Evolutionary conservation across 2,329 filamentous ascomycete genomes (phyloP), one percentile per base, ranked within the genome.

Genomic region (Sporothrix pseudoabietina): DNA sequence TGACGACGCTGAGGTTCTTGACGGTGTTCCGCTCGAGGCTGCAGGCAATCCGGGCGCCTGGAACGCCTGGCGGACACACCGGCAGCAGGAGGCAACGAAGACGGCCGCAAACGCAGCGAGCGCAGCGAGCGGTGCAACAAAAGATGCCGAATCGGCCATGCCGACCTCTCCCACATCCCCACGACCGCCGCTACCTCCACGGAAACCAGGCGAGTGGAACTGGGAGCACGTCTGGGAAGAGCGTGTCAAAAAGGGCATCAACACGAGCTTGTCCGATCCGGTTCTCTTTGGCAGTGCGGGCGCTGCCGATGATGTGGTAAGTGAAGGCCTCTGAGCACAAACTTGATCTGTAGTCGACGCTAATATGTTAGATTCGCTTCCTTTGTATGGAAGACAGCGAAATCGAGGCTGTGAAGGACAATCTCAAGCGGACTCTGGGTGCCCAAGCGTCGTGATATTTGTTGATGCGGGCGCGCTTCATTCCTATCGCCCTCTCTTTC

Each of bases 221-320:
- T 98, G 95, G 95, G 94, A 97, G 78, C 94, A 95, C 0, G 95
- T 98, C 0, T 99, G 95, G 95, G 93, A 97, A 80, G 91, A 94
- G 76, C 88, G 95, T 72, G 94, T 97, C 0, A 91, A 89, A 81
- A 92, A 91, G 80, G 92, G 92, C 22, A 88, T 98, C 59, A 88
- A 91, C 69, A 86, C 88, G 10, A 97, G 94, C 78, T 83, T 94
- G 69, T 92, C 93, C 0, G 95, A 98, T 77, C 84, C 90, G 1
- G 90, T 93, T 4, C 82, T 98, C 32, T 98, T 90, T 82, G 93
- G 94, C 6, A 86, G 86, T 74, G 84, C 85, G 5, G 85, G 86
- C 59, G 83, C 82, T 19, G 82, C 87, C 10, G 92, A 94, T 80
- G 93, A 97, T 76, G 85, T 93, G 82, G 92, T 95, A 85, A 82